Evolutionary conservation across 2,329 filamentous ascomycete species (phyloP).

Genomic region (Monilinia aucupariae): DNA sequence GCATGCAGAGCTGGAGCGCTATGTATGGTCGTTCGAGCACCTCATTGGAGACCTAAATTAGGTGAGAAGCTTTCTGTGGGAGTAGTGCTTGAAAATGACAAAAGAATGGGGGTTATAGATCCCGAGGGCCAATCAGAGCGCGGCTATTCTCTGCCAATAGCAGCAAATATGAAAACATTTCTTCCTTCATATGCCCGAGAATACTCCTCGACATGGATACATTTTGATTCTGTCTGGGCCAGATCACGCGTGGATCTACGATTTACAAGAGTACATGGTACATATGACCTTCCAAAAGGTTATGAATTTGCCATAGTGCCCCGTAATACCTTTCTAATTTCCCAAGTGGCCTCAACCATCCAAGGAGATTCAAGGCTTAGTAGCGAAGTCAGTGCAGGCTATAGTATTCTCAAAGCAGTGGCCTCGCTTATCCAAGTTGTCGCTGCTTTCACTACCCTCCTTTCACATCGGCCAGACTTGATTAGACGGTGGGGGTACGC

Average conservation of each 20-base stretch:
- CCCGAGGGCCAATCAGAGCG: neutral
- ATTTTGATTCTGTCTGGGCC: neutral
- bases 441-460: slow-evolving; percentile 26
- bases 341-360: neutral
- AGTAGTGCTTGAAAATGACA: neutral
- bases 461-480: slow-evolving; percentile 29
- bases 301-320: slow-evolving; percentile 5
- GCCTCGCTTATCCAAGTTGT: slow-evolving; percentile 27
- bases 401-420: slow-evolving; percentile 14
- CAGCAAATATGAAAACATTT: slow-evolving; percentile 5
- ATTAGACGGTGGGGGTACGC: slow-evolving; percentile 33
- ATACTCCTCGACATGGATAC: neutral
- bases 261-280: neutral
- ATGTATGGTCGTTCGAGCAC: slow-evolving; percentile 26
- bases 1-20: slow-evolving; percentile 26
- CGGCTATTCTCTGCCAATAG: neutral
- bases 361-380: neutral
- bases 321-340: neutral
- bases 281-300: neutral
- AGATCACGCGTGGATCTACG: neutral
- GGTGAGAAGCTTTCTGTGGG: slow-evolving; percentile 8
- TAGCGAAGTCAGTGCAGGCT: neutral
- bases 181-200: slow-evolving; percentile 4
- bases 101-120: neutral
- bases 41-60: slow-evolving; percentile 19